phyloP scores from a whole-genome alignment of 1,284 basidiomycete genomes.

The Butyriboletus appendiculatus region DNA sequence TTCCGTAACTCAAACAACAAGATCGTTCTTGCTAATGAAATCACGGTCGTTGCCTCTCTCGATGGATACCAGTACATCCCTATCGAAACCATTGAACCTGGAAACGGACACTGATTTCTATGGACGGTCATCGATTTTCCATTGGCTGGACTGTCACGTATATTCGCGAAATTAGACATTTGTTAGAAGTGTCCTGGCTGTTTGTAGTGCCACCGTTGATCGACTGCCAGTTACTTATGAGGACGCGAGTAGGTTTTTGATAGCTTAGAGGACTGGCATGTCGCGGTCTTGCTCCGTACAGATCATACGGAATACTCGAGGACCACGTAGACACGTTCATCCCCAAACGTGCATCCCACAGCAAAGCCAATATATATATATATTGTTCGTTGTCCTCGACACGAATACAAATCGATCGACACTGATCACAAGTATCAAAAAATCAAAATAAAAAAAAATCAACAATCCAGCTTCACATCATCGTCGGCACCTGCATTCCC shows the following conservation, averaged over 20 bases:
- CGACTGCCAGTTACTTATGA: too few relatives aligned
- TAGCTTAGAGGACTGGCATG: too few relatives aligned
- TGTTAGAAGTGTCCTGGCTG: too few relatives aligned
- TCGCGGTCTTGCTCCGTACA: too few relatives aligned
- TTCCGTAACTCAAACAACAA: conserved; percentile 73
- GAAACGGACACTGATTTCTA: conserved; percentile 44
- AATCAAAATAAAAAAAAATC: background rate
- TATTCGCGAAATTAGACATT: too few relatives aligned
- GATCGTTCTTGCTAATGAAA: conserved; percentile 77
- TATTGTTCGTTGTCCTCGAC: background rate
- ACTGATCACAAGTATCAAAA: background rate
- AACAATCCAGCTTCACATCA: conserved; percentile 7
- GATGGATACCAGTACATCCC: conserved; percentile 85
- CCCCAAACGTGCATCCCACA: background rate
- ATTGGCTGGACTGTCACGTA: too few relatives aligned
- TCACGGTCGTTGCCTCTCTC: conserved; percentile 71
- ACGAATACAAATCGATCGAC: conserved; percentile 19
- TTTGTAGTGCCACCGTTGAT: too few relatives aligned
- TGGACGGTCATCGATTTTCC: too few relatives aligned
- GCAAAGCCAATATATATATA: background rate
- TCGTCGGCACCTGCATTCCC: conserved; percentile 15
- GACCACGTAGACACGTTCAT: background rate
- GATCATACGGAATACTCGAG: background rate
- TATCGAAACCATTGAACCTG: conserved; percentile 81
- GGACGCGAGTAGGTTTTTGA: too few relatives aligned